These are phyloP conservation scores for Phialophora macrospora DNA, from an alignment of 2,329 filamentous ascomycete species.

Conservation along the genomic window DNA sequence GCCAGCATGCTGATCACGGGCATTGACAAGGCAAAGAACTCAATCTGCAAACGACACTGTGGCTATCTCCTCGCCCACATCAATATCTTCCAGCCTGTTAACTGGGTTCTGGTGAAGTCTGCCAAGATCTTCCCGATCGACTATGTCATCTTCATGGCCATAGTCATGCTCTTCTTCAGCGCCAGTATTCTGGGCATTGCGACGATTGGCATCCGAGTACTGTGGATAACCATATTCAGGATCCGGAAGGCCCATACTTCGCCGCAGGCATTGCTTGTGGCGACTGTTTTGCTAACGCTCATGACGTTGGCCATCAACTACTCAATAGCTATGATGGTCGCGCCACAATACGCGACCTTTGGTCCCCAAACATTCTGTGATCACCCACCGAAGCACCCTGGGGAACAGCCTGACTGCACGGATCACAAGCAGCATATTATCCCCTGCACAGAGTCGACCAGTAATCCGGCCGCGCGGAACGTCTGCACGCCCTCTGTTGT, in stretches of 20 bases:
- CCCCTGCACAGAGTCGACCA: conserved; percentile 77
- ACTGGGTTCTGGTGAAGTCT: conserved; percentile 82
- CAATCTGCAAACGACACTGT: conserved; percentile 84
- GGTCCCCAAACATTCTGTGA: conserved; percentile 95
- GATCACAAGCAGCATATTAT: conserved; percentile 72
- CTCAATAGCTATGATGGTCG: conserved; percentile 87
- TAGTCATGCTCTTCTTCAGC: conserved; percentile 86
- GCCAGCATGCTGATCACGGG: conserved; percentile 92
- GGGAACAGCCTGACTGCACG: conserved; percentile 75
- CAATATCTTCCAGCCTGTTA: conserved; percentile 93
- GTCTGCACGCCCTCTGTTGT: conserved; percentile 91
- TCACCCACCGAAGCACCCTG: conserved; percentile 65
- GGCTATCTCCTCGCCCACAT: conserved; percentile 89
- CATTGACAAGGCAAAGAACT: conserved; percentile 96
- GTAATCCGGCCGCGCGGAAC: conserved; percentile 71
- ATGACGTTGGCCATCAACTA: conserved; percentile 94
- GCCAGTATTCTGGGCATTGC: conserved; percentile 86
- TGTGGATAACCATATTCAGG: conserved; percentile 92
- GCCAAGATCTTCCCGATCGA: conserved; percentile 88
- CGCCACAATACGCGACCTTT: conserved; percentile 91
- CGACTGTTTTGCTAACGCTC: conserved; percentile 86
- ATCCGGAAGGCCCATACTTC: conserved; percentile 87
- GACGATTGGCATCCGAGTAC: conserved; percentile 87
- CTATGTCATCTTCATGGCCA: conserved; percentile 83
- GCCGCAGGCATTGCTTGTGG: conserved; percentile 87